Conservation (phyloP, 352 stramenopile species). For the Globisporangium orthogonon region DNA sequence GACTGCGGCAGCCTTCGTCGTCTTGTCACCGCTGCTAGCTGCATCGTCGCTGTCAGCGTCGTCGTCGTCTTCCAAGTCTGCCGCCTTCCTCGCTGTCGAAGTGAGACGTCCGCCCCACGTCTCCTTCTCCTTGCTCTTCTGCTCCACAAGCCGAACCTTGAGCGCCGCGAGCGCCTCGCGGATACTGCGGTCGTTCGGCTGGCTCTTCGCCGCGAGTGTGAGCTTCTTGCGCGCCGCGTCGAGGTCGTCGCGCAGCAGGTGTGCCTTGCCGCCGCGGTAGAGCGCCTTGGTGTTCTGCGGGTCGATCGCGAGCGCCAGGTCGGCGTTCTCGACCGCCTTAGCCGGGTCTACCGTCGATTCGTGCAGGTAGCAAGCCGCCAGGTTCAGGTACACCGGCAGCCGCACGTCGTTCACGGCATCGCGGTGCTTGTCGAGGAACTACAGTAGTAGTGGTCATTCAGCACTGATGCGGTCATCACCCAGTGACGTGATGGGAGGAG, state of each 20-base stretch:
- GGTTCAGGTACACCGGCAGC: conserved; percentile 73
- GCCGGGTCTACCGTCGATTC: conserved; percentile 22
- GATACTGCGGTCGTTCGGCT: conserved; percentile 69
- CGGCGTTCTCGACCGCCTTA: conserved; percentile 62
- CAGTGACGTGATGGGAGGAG: not conserved
- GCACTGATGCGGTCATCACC: too few relatives aligned
- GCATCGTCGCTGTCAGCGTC: not conserved
- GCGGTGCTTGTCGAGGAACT: conserved; percentile 74
- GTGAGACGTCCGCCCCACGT: conserved; percentile 61
- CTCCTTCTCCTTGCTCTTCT: conserved; percentile 63
- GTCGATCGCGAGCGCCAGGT: conserved; percentile 69
- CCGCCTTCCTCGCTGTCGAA: not conserved
- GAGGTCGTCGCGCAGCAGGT: conserved; percentile 50
- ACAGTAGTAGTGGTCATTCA: not conserved
- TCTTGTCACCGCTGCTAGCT: conserved; percentile 11
- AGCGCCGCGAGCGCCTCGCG: conserved; percentile 45
- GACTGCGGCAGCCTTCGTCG: conserved; percentile 7
- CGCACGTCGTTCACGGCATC: conserved; percentile 64
- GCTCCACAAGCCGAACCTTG: conserved; percentile 37
- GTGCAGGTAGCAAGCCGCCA: conserved; percentile 66
- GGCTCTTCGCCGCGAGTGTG: conserved; percentile 44
- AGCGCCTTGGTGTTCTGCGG: conserved; percentile 76
- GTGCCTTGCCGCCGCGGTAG: conserved; percentile 64
- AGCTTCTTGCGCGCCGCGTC: conserved; percentile 55
- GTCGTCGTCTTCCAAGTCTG: conserved; percentile 10